Conservation (phyloP, 139 green algal genomes). For the Zygnema circumcarinatum region DNA sequence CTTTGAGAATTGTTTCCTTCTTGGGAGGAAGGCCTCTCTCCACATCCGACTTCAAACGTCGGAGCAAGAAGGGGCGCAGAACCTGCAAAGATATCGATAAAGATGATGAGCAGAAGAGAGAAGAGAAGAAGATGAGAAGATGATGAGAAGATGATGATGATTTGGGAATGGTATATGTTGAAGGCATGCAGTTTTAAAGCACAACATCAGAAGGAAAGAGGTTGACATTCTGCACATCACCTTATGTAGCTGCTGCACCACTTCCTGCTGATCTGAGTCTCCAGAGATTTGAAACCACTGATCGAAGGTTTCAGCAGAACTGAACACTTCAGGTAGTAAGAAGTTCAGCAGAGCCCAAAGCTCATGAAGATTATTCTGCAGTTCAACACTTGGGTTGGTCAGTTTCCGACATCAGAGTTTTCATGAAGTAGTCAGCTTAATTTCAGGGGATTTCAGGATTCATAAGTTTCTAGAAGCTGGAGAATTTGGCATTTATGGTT, state of each 20-base stretch:
- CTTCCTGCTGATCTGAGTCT: conserved; percentile 52
- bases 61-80: conserved; percentile 97
- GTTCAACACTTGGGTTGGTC: conserved; percentile 9
- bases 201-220: conserved; percentile 25
- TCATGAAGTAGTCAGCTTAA: background rate
- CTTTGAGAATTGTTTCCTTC: conserved; percentile 99
- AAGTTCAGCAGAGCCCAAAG: conserved; percentile 99
- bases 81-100: conserved; percentile 61
- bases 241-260: conserved; percentile 59
- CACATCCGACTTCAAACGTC: conserved; percentile 96
- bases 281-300: conserved; percentile 87
- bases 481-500: background rate
- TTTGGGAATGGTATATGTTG: too few relatives aligned
- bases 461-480: background rate
- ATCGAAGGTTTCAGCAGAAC: conserved; percentile 92
- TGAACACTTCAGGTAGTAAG: conserved; percentile 96
- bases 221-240: conserved; percentile 7
- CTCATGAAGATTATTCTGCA: conserved; percentile 95
- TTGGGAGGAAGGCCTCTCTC: conserved; percentile 96
- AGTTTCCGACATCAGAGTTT: background rate
- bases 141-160: background rate
- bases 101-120: background rate
- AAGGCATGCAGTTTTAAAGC: conserved; percentile 12
- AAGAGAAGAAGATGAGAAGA: background rate
- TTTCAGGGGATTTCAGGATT: background rate